Evolutionary conservation across 306 rosid species (phyloP), one percentile per base, ranked within the genome.

Genomic region (Pyrus bretschneideri): DNA sequence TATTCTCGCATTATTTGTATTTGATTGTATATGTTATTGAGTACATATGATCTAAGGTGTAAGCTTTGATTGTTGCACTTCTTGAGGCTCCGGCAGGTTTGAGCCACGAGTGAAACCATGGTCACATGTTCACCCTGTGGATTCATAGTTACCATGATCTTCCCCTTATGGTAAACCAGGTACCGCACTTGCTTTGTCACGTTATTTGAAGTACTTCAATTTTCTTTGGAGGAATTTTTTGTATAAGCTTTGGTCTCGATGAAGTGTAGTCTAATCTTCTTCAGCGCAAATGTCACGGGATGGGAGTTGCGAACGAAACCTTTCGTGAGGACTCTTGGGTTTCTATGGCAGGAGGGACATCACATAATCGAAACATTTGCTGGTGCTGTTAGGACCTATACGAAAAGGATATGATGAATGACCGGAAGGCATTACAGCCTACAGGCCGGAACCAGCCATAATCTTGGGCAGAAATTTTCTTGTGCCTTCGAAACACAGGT

Each of bases 91-190:
- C 88, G 91, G 86, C 99, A 92, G 99, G 97, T 95, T 61, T 85
- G 97, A 76, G 96, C 97, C 13, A 95, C 97, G 0, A 95, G 97
- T 61, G 96, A 95, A 85, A 92, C 97, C 46, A 92, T 92, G 70
- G 99, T 95, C 97, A 92, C 78, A 90, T 90, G 97, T 95, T 95
- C 80, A 89, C 97, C 35, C 96, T 90, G 85, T 95, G 99, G 97
- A 92, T 95, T 70, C 93, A 89, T 78, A 92, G 99, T 88, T 83
- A 92, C 78, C 92, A 93, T 69, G 99, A 92, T 88, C 97, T 92
- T 76, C 99, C 97, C 38, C 87, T 91, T 64, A 70, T 92, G 92
- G 78, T 95, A 71, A 95, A 95, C 80, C 97, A 95, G 96, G 97
- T 87, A 70, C 2, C 22, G 49, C 54, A 1, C 19, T 13, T 73